phyloP scores from a whole-genome alignment of 1,139 yeast genomes.

The Sugiyamaella paludigena region DNA sequence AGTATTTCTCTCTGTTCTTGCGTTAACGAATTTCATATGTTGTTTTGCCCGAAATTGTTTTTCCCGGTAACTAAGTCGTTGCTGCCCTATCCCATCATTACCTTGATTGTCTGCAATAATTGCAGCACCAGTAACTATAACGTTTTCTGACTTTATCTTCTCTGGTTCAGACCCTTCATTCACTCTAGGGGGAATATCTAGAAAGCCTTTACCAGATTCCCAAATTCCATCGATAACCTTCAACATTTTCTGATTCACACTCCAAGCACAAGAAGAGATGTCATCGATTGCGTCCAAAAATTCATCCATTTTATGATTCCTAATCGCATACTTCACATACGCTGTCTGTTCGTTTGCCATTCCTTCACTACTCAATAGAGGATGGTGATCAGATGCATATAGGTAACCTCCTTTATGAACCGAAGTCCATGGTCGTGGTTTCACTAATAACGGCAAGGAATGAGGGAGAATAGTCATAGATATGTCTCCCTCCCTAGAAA shows the following conservation, averaged over 20 bases:
- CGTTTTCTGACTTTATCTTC: slow-evolving; percentile 22
- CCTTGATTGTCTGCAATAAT: slow-evolving; percentile 61
- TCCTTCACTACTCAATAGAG: slow-evolving; percentile 57
- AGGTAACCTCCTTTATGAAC: slow-evolving; percentile 75
- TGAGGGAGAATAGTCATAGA: slow-evolving; percentile 56
- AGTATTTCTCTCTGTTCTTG: slow-evolving; percentile 43
- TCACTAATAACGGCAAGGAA: slow-evolving; percentile 79
- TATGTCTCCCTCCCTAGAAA: slow-evolving; percentile 40
- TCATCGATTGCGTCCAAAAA: slow-evolving; percentile 76
- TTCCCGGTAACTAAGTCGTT: slow-evolving; percentile 39
- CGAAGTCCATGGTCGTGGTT: slow-evolving; percentile 76
- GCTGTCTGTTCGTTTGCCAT: slow-evolving; percentile 75
- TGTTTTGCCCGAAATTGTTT: slow-evolving; percentile 45
- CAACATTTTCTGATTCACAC: slow-evolving; percentile 67
- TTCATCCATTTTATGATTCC: slow-evolving; percentile 55
- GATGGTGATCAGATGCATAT: slow-evolving; percentile 47
- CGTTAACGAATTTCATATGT: slow-evolving; percentile 54
- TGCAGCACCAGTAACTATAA: slow-evolving; percentile 41
- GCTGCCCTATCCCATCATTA: slow-evolving; percentile 54
- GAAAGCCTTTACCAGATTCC: slow-evolving; percentile 60
- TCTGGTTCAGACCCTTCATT: slow-evolving; percentile 50
- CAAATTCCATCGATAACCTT: slow-evolving; percentile 66
- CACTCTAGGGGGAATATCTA: slow-evolving; percentile 63
- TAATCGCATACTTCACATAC: slow-evolving; percentile 73
- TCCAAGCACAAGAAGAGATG: slow-evolving; percentile 85